Evolutionary conservation across 2,329 filamentous ascomycete species (phyloP).

Genomic region (Truncatella angustata): DNA sequence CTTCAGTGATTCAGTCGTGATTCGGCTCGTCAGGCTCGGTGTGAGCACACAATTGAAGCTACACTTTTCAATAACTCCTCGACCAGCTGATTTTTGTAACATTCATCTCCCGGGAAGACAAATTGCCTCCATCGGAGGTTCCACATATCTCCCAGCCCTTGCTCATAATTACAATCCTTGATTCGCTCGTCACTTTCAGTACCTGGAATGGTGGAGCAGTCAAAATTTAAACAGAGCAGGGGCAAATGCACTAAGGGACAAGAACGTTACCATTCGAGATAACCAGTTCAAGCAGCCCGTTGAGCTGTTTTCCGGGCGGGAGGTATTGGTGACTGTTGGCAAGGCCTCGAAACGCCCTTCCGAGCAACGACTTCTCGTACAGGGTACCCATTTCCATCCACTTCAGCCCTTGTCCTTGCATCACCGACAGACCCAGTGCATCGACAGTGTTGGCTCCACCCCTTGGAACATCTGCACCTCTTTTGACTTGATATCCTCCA

Average conservation of each 20-base stretch:
- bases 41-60: no score
- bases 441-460: neutral
- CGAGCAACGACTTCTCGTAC: neutral
- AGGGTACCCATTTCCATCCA: neutral
- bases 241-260: constrained; percentile 5
- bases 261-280: neutral
- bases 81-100: neutral
- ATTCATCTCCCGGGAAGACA: constrained; percentile 3
- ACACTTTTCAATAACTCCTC: neutral
- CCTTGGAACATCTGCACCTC: constrained; percentile 6
- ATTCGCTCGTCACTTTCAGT: constrained; percentile 1
- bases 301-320: neutral
- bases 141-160: constrained; percentile 3
- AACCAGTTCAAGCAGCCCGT: neutral
- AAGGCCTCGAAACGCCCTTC: neutral
- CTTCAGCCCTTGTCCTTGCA: neutral
- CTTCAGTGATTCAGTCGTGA: no score
- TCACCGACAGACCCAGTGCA: neutral
- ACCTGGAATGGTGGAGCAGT: constrained; percentile 11
- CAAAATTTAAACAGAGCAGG: constrained; percentile 5
- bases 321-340: neutral
- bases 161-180: neutral
- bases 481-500: constrained; percentile 5
- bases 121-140: constrained; percentile 7
- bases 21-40: no score